Base-by-base conservation (phyloP, 768 basidiomycete genomes). In the Leccinum incarnatum region DNA sequence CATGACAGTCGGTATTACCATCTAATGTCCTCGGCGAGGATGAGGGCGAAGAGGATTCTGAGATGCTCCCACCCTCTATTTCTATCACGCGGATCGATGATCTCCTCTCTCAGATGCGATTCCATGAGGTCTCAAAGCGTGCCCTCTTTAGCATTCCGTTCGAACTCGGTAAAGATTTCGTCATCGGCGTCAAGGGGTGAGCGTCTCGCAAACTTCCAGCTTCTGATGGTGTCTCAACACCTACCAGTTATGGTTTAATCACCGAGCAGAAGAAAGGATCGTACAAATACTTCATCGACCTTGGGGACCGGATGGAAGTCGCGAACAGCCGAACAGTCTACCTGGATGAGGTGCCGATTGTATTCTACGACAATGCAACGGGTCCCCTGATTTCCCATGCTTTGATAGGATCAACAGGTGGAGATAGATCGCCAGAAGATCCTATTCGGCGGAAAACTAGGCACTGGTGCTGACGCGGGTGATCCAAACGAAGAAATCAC, bases 191-290 rank as follows among this genome's bases (percentile, higher is more conserved):
- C 51, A 94, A 93, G 74, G 92, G 92, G 86, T 90, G 68, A 70
- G 79, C 75, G 54, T 58, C 42, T 53, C 51, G 52, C 15, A 32
- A 17, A 42, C 15, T 36, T n/a, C 40, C n/a, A 55, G 36, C 17
- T 5, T 34, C 15, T 49, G 2, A 27, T 34, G 23, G 51, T 54
- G 21, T 15, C 53, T 65, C 58, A 61, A 59, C 30, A 27, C 59
- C 50, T 46, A 23, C 17, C 63, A 97, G 94, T 50, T 99, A 96
- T 72, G 88, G 91, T 9, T 74, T 96, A 47, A 81, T 98, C 15
- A 91, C 91, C 1, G 88, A 95, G 67, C 93, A 95, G 74, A 90
- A 83, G 71, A 95, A 89, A 72, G 90, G 91, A 0, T 55, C 79
- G 5, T 89, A 93, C 71, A 89, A 84, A 68, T 91, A 93, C 67